Conservation (phyloP, 2,329 filamentous ascomycete genomes). For the Clonostachys rhizophaga region DNA sequence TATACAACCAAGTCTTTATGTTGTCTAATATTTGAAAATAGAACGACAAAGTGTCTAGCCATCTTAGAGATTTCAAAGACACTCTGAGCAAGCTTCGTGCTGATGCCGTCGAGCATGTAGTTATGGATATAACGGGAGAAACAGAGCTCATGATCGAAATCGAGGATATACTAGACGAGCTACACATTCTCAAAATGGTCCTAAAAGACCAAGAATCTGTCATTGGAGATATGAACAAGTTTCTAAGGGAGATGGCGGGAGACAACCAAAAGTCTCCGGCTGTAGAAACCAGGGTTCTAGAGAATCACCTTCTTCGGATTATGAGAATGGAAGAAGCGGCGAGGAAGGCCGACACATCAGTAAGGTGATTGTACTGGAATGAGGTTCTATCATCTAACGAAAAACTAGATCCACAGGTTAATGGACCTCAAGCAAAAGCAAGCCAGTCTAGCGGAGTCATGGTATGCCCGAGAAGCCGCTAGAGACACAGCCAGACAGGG, state of each 20-base stretch:
- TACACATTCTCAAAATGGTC: slow-evolving; percentile 4
- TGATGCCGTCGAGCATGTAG: neutral
- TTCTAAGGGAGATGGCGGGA: neutral
- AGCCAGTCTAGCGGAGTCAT: slow-evolving; percentile 3
- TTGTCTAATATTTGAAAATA: neutral
- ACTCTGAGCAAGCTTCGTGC: neutral
- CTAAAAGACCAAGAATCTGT: slow-evolving; percentile 2
- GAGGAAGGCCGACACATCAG: neutral
- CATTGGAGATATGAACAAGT: neutral
- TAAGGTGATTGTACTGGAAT: neutral
- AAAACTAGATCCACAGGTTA: slow-evolving; percentile 2
- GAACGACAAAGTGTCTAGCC: neutral
- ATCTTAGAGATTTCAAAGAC: neutral
- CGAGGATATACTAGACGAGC: slow-evolving; percentile 5
- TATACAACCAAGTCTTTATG: too few species aligned
- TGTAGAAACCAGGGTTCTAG: neutral
- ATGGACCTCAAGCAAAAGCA: slow-evolving; percentile 6
- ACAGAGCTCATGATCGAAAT: slow-evolving; percentile 5
- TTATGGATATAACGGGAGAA: neutral
- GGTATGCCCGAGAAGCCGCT: slow-evolving; percentile 3
- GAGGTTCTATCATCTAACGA: too few species aligned
- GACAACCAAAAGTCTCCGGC: neutral
- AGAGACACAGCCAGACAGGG: slow-evolving; percentile 4
- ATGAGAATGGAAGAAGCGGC: neutral
- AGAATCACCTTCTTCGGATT: neutral